These are phyloP conservation scores for Cyathus striatus DNA, from an alignment of 768 basidiomycete species.

Conservation along the genomic window DNA sequence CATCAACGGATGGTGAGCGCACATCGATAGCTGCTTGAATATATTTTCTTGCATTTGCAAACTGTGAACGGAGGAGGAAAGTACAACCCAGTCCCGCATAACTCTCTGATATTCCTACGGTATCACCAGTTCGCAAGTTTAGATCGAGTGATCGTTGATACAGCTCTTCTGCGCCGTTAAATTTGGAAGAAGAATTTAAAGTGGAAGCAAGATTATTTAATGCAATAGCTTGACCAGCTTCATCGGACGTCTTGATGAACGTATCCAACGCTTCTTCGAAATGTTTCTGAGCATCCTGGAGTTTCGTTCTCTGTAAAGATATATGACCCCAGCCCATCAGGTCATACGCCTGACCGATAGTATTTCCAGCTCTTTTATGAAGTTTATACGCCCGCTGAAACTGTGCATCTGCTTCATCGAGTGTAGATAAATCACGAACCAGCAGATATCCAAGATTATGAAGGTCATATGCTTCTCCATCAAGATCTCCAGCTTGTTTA, in stretches of 20 bases:
- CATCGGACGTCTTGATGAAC: slow-evolving; percentile 12
- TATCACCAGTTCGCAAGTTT: too few relatives aligned
- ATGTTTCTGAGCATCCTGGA: slow-evolving; percentile 5
- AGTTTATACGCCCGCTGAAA: slow-evolving; percentile 11
- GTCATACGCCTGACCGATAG: slow-evolving; percentile 16
- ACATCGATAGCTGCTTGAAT: slow-evolving; percentile 17
- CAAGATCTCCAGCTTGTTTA: slow-evolving; percentile 11
- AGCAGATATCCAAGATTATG: slow-evolving; percentile 18
- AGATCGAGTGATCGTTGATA: too few relatives aligned
- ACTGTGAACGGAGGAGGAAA: slow-evolving; percentile 17
- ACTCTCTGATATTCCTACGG: slow-evolving; percentile 15
- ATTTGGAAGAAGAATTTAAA: slow-evolving; percentile 11
- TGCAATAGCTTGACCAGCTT: slow-evolving; percentile 15
- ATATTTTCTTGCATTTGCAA: slow-evolving; percentile 12
- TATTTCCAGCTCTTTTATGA: slow-evolving; percentile 14
- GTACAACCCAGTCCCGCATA: slow-evolving; percentile 15
- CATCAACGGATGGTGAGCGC: slow-evolving; percentile 13
- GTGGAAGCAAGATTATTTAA: slow-evolving; percentile 17
- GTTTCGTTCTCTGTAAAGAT: slow-evolving; percentile 9
- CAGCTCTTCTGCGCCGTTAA: slow-evolving; percentile 14
- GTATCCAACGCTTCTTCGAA: slow-evolving; percentile 11
- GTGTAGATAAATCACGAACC: slow-evolving; percentile 5
- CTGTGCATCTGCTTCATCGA: slow-evolving; percentile 8
- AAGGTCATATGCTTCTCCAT: slow-evolving; percentile 21
- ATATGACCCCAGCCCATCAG: slow-evolving; percentile 17